Base-by-base conservation (phyloP, 371 early-diverging fungal genomes). In the Syncephalis fuscata region DNA sequence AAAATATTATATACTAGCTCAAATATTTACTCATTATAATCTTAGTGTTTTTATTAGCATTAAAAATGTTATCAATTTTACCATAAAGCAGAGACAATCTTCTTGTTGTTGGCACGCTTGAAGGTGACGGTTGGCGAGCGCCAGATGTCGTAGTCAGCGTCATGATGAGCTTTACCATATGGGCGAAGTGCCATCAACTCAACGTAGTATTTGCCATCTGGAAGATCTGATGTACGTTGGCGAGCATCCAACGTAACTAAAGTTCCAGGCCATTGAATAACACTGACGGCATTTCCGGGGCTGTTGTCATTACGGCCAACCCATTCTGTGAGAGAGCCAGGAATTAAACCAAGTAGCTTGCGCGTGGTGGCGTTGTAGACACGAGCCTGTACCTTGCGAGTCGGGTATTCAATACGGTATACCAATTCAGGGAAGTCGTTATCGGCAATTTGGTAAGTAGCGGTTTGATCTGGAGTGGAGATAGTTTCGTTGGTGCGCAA, bases 361-460 rank as follows among this genome's bases (percentile, higher is more conserved):
- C 23, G 7, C 19, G 50, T 49, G n/a, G 37, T 24, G n/a, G 52
- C 46, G 7, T 45, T 19, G 20, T 39, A 23, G 11, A 46, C 43
- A 7, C 24, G 24, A 1, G 27, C n/a, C 22, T 2, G 8, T 8
- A 49, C 14, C 9, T 44, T 23, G n/a, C 45, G 17, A 1, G 49
- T 44, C 17, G 49, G 49, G 21, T 44, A 36, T n/a, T 26, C 27
- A 19, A 54, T 19, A 1, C 14, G 4, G 9, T 36, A 40, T 20
- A 7, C 2, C 16, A 49, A 32, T 25, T 24, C 25, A 19, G 37
- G 16, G 19, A 15, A n/a, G 26, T 49, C 49, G 11, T 44, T 16
- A 9, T 27, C 26, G 10, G 19, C 21, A 4, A 46, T 26, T n/a
- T 39, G 21, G 7, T 46, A 38, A 9, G 16, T 32, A 14, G 39